A percentile compares a stretch with the other conserved stretches of the same genome.
These are phyloP conservation scores for Chlorencoelia australis DNA, from an alignment of 2,329 filamentous ascomycete genomes.

Conservation along the genomic window DNA sequence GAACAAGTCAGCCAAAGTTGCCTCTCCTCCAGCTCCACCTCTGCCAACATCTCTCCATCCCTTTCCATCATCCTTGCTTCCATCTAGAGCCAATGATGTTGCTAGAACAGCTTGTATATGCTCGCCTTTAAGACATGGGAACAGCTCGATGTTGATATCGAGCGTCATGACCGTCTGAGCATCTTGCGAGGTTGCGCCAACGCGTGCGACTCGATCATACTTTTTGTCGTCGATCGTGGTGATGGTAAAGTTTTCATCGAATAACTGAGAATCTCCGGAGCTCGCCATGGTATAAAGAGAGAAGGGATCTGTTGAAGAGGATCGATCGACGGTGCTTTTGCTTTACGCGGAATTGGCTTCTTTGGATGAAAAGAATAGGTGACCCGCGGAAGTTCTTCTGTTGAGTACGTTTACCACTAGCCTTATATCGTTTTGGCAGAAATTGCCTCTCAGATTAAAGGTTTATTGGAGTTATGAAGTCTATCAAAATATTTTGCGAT, in stretches of 20 bases:
- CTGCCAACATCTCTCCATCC: constrained; percentile 73
- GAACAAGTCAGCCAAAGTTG: constrained; percentile 65
- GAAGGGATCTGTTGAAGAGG: background rate
- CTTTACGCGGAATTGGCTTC: too few species aligned
- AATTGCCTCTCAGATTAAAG: too few species aligned
- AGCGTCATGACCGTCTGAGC: constrained; percentile 68
- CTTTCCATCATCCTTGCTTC: constrained; percentile 63
- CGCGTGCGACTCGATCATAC: constrained; percentile 89
- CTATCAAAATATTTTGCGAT: too few species aligned
- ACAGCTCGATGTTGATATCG: constrained; percentile 91
- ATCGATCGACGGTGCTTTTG: too few species aligned
- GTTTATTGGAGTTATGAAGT: too few species aligned
- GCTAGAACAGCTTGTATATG: constrained; percentile 73
- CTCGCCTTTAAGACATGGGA: constrained; percentile 65
- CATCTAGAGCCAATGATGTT: constrained; percentile 78
- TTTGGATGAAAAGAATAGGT: too few species aligned
- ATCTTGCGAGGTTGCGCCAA: constrained; percentile 68
- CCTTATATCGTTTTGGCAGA: too few species aligned
- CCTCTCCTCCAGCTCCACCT: constrained; percentile 39
- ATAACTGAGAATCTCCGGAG: constrained; percentile 81
- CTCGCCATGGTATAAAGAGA: constrained; percentile 28
- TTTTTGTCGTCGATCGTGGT: constrained; percentile 72
- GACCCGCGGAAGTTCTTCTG: too few species aligned
- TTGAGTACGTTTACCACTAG: too few species aligned
- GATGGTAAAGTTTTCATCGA: constrained; percentile 84